Evolutionary conservation across 345 rosid species (phyloP).

Genomic region (Durio zibethinus): DNA sequence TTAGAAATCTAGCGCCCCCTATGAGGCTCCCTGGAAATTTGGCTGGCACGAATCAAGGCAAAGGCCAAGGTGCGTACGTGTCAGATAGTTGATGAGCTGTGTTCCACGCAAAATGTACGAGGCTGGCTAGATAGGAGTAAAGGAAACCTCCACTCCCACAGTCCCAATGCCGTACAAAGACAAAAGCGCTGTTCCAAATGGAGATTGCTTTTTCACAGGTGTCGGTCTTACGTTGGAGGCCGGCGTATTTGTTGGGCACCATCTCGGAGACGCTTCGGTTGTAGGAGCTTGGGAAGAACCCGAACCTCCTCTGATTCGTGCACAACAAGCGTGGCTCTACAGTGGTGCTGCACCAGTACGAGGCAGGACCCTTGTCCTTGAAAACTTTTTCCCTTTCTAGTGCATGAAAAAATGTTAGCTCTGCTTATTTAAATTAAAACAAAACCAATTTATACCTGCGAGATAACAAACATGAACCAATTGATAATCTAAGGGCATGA

Average conservation of each 20-base stretch:
- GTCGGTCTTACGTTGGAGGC: neutral
- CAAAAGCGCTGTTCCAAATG: neutral
- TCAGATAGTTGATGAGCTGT: neutral
- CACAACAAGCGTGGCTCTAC: too few species aligned
- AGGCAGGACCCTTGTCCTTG: too few species aligned
- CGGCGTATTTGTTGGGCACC: too few species aligned
- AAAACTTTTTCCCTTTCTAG: too few species aligned
- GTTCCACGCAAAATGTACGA: neutral
- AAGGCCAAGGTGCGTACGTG: neutral
- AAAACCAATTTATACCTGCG: neutral
- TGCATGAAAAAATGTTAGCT: neutral
- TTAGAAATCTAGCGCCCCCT: too few species aligned
- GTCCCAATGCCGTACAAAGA: neutral
- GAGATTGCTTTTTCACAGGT: neutral
- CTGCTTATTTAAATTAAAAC: neutral
- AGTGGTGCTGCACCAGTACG: too few species aligned
- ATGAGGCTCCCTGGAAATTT: neutral
- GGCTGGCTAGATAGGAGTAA: neutral
- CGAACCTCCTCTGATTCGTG: neutral
- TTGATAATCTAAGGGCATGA: neutral
- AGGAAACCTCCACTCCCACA: neutral
- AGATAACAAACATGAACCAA: neutral
- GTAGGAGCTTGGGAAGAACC: neutral
- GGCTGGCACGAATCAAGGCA: neutral
- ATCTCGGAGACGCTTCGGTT: neutral